These are phyloP conservation scores for Fraxinus ornus DNA, from an alignment of 305 asterid species.

Conservation along the genomic window DNA sequence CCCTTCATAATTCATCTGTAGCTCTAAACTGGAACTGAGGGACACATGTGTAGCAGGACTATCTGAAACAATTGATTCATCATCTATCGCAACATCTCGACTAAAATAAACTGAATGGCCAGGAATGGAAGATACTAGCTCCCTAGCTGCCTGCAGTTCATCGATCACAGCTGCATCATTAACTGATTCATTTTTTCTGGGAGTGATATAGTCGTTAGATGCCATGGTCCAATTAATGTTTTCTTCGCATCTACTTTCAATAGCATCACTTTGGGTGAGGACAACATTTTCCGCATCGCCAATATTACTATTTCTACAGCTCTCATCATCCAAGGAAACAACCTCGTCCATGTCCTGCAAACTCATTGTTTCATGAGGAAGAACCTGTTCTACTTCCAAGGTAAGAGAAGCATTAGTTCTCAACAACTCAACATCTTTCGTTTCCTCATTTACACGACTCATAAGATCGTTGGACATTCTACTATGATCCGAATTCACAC, in stretches of 20 bases:
- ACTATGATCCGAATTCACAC: conserved; percentile 28
- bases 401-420: conserved; percentile 18
- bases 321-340: conserved; percentile 14
- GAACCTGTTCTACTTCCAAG: conserved; percentile 18
- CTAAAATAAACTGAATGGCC: conserved; percentile 1
- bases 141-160: conserved; percentile 23
- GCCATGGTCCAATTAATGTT: conserved; percentile 26
- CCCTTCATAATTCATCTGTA: conserved; percentile 24
- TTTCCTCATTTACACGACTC: conserved; percentile 10
- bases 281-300: conserved; percentile 21
- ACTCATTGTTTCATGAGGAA: conserved; percentile 10
- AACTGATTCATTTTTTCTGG: conserved; percentile 14
- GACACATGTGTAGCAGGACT: conserved; percentile 15
- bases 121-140: conserved; percentile 9
- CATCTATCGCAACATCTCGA: conserved; percentile 12
- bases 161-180: conserved; percentile 24
- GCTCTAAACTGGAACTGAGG: conserved; percentile 23
- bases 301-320: conserved; percentile 2
- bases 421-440: conserved; percentile 6
- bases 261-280: conserved; percentile 24
- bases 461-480: conserved; percentile 21
- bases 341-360: conserved; percentile 12
- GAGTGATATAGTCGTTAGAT: conserved; percentile 13
- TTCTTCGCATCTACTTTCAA: conserved; percentile 29
- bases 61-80: conserved; percentile 24